Evolutionary conservation across 371 early-diverging fungal species (phyloP).

Genomic region (Dichotomocladium elegans): DNA sequence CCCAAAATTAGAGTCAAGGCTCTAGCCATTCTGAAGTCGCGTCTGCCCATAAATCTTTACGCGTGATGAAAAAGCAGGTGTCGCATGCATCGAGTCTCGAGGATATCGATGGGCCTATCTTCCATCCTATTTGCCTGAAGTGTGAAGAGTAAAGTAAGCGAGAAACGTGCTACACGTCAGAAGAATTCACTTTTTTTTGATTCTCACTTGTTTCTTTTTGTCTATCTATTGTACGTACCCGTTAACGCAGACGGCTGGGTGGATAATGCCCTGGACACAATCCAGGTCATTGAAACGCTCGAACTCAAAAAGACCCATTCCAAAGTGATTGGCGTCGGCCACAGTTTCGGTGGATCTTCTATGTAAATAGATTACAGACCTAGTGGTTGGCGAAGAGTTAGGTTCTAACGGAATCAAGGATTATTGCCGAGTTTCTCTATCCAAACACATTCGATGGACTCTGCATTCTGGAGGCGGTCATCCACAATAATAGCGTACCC

Average conservation of each 20-base stretch:
- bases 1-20: no score
- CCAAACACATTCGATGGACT: slow-evolving; percentile 37
- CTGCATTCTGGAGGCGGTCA: slow-evolving; percentile 31
- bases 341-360: slow-evolving; percentile 42
- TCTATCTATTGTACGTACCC: no score
- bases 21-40: no score
- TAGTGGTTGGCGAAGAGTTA: not conserved
- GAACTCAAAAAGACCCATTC: slow-evolving; percentile 16
- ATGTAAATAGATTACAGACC: slow-evolving; percentile 20
- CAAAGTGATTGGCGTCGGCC: slow-evolving; percentile 36
- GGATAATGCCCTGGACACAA: slow-evolving; percentile 39
- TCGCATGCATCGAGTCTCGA: no score
- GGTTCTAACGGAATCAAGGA: slow-evolving; percentile 16
- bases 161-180: no score
- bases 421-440: slow-evolving; percentile 29
- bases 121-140: no score
- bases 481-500: slow-evolving; percentile 6
- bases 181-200: no score
- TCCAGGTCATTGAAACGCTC: slow-evolving; percentile 29
- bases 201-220: no score
- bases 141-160: no score
- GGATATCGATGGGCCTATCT: no score
- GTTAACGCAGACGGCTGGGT: slow-evolving; percentile 41
- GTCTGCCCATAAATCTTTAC: no score
- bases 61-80: no score